Base-by-base conservation (phyloP, 148 eudicot genomes). In the Euryodendron excelsum region DNA sequence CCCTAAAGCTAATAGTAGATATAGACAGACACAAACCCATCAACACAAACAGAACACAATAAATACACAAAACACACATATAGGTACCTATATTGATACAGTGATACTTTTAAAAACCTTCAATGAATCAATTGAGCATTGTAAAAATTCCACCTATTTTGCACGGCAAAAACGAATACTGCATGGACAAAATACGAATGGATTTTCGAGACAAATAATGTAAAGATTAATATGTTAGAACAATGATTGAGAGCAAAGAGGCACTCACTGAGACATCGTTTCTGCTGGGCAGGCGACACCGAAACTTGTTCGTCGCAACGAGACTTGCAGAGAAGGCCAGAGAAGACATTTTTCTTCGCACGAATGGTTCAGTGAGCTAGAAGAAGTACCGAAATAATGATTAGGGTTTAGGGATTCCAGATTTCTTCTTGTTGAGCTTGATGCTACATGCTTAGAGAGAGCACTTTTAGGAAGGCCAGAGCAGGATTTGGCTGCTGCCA, bases 291-390 rank as follows among this genome's bases (percentile, higher is more conserved):
- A 79, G 25, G 4, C 75, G 50, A 76, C 45, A 47, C 3, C 59
- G 59, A 21, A 44, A 33, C 52, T 83, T 79, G 74, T 72, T 75
- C 2, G 78, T 45, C 1, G 73, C 34, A 13, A 68, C 18, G n/a
- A 80, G 77, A 76, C 15, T 83, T 31, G 68, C 80, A 9, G 73
- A 56, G 75, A 75, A 79, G 1, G 79, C 62, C 75, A 76, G 33
- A 65, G 82, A 78, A 17, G 82, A 82, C 86, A 83, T 83, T 33
- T 33, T n/a, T 53, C n/a, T n/a, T 6, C 17, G 28, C 4, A 14
- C 11, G 18, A 55, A n/a, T n/a, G n/a, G n/a, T n/a, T n/a, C n/a
- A n/a, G n/a, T n/a, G n/a, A n/a, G n/a, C n/a, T n/a, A n/a, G n/a
- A n/a, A n/a, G n/a, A n/a, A n/a, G n/a, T n/a, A n/a, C n/a, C 47